Percentiles rank a stretch among this genome's conserved stretches.
Evolutionary conservation across 2,329 filamentous ascomycete genomes (phyloP).

Genomic region (Stylonectria norvegica): DNA sequence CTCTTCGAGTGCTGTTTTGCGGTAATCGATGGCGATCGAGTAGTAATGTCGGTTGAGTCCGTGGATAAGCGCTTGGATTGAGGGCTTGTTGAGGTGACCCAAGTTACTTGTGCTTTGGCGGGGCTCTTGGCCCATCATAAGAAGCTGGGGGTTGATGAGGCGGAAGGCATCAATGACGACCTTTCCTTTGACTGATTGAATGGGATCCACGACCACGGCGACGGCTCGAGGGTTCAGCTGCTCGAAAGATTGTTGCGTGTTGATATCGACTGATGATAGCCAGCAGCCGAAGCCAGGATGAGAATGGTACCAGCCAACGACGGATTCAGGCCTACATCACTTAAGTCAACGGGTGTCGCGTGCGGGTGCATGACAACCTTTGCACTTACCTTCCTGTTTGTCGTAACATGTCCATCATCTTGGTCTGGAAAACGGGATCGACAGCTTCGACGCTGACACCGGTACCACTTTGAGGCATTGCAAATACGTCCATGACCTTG

Average conservation of each 20-base stretch:
- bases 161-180: conserved; percentile 99
- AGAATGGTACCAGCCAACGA: conserved; percentile 99
- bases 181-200: conserved; percentile 99
- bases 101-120: conserved; percentile 97
- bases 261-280: conserved; percentile 98
- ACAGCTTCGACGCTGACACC: conserved; percentile 98
- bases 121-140: conserved; percentile 97
- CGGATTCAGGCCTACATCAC: conserved; percentile 74
- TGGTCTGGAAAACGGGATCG: conserved; percentile 97
- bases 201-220: conserved; percentile 95
- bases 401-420: conserved; percentile 99
- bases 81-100: conserved; percentile 97
- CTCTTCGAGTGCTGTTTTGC: conserved; percentile 95
- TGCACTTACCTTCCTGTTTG: conserved; percentile 95
- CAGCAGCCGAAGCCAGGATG: conserved; percentile 99
- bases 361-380: conserved; percentile 27
- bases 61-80: conserved; percentile 98
- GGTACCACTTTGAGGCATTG: conserved; percentile 98
- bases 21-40: conserved; percentile 96
- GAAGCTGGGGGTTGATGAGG: conserved; percentile 93
- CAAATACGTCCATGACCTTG: conserved; percentile 96
- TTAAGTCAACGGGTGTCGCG: conserved; percentile 9
- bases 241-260: conserved; percentile 99
- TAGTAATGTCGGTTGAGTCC: conserved; percentile 99
- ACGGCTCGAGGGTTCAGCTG: conserved; percentile 95